phyloP scores from a whole-genome alignment of 1,139 yeast species.

The Tardiomyces blankii region DNA sequence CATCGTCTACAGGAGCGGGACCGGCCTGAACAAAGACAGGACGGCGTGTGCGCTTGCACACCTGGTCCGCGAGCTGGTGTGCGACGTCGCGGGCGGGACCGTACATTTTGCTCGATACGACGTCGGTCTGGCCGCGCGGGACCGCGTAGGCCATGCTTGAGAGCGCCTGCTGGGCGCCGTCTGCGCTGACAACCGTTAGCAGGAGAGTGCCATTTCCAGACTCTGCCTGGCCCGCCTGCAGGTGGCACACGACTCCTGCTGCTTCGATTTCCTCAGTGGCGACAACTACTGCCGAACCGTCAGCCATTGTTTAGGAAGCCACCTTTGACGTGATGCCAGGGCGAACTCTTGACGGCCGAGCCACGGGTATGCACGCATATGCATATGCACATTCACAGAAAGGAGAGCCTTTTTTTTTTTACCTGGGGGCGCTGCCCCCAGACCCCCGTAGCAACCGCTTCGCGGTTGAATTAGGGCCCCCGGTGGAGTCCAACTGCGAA shows the following conservation, averaged over 20 bases:
- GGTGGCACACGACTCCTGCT: not conserved
- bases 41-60: not conserved
- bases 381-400: too few species aligned
- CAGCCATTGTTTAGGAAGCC: too few species aligned
- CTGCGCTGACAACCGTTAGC: not conserved
- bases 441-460: too few species aligned
- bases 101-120: not conserved
- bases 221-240: not conserved
- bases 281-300: too few species aligned
- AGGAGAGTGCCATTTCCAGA: not conserved
- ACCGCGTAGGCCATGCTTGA: not conserved
- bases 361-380: too few species aligned
- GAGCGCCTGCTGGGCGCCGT: not conserved
- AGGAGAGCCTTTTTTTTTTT: too few species aligned
- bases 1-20: not conserved
- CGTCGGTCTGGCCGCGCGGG: not conserved
- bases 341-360: too few species aligned
- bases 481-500: too few species aligned
- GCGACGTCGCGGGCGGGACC: not conserved
- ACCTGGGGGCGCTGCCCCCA: too few species aligned
- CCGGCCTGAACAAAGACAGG: conserved; percentile 1
- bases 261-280: too few species aligned
- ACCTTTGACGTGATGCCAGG: too few species aligned
- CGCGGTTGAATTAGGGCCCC: too few species aligned
- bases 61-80: not conserved